phyloP scores from a whole-genome alignment of 2,329 filamentous ascomycete genomes.

The Cercospora sesami region DNA sequence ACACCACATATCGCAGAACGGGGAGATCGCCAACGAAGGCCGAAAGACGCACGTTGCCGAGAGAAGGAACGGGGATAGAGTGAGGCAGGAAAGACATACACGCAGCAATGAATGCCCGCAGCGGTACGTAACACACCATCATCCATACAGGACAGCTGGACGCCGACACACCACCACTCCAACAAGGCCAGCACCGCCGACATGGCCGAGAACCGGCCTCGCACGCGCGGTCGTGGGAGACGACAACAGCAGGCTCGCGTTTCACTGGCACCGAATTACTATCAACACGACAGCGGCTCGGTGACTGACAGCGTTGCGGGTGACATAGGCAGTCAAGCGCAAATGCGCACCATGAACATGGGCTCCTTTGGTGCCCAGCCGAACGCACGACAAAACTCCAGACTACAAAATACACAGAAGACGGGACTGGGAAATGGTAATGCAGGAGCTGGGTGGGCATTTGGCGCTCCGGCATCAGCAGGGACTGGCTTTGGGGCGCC shows the following conservation, averaged over 20 bases:
- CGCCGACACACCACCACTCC: neutral
- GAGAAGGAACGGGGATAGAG: conserved; percentile 5
- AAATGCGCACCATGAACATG: conserved; percentile 54
- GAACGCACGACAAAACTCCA: conserved; percentile 30
- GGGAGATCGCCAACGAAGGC: neutral
- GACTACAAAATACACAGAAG: conserved; percentile 39
- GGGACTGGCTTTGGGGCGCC: conserved; percentile 27
- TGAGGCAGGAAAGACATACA: conserved; percentile 1
- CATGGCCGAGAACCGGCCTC: conserved; percentile 7
- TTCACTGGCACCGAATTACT: conserved; percentile 4
- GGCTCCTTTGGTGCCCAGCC: conserved; percentile 49
- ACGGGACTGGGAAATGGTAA: conserved; percentile 49
- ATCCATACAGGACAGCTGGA: neutral
- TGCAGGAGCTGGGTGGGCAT: conserved; percentile 54
- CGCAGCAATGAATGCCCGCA: conserved; percentile 16
- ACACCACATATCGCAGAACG: neutral
- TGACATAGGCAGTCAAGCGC: conserved; percentile 27
- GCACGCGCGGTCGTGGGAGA: conserved; percentile 10
- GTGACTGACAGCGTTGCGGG: conserved; percentile 26
- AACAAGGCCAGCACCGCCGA: neutral
- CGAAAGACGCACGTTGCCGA: neutral
- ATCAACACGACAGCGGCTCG: neutral
- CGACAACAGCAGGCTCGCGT: conserved; percentile 8
- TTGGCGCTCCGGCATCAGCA: conserved; percentile 56
- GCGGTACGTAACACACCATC: conserved; percentile 15